Conservation (phyloP, 129 eudicot genomes). For the carrot (Daucus carota) region DNA sequence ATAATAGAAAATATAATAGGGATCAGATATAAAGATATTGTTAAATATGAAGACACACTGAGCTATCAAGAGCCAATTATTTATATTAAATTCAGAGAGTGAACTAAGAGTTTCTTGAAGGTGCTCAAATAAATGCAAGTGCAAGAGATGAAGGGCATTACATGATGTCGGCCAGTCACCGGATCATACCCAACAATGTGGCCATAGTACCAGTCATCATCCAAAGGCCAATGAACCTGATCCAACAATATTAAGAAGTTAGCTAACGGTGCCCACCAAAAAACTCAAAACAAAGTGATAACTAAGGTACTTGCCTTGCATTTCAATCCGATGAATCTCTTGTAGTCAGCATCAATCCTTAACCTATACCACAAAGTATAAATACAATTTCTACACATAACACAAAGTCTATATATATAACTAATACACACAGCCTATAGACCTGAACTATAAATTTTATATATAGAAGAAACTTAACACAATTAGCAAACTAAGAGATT, state of each 20-base stretch:
- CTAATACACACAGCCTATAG: too few species aligned
- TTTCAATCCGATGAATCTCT: constrained; percentile 60
- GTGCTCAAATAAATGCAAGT: not conserved
- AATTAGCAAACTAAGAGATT: too few species aligned
- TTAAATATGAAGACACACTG: too few species aligned
- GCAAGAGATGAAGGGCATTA: constrained; percentile 22
- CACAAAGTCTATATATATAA: not conserved
- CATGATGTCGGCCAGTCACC: constrained; percentile 67
- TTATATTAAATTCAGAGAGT: too few species aligned
- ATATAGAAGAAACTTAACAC: too few species aligned
- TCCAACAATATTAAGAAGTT: constrained; percentile 1
- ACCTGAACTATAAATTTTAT: too few species aligned
- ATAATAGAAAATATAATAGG: too few species aligned
- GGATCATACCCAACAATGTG: constrained; percentile 39
- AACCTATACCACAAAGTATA: constrained; percentile 33
- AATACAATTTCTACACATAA: not conserved
- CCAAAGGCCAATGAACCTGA: constrained; percentile 97
- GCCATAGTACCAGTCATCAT: constrained; percentile 82
- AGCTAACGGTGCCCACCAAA: not conserved
- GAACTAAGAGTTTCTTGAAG: too few species aligned
- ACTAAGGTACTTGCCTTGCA: constrained; percentile 99
- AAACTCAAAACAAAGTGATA: not conserved
- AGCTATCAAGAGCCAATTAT: too few species aligned
- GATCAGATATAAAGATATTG: too few species aligned
- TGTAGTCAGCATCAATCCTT: constrained; percentile 62